These are phyloP conservation scores for Strobilomyces dryophilus DNA, from an alignment of 768 basidiomycete genomes.

Conservation along the genomic window DNA sequence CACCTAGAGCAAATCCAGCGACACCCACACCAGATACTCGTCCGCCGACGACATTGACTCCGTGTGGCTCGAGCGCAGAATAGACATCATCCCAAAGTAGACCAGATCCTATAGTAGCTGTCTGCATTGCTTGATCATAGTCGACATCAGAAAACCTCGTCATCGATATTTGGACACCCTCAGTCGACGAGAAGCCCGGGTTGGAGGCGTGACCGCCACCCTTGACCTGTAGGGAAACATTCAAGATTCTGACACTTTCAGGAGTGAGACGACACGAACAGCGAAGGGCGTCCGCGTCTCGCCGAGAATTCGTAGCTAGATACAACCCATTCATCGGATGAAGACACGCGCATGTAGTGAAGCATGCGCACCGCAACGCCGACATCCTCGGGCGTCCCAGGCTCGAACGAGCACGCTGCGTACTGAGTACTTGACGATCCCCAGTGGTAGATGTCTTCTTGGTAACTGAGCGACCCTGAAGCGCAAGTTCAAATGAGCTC, in stretches of 20 bases:
- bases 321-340: not conserved
- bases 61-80: slow-evolving; percentile 39
- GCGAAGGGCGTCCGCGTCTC: slow-evolving; percentile 27
- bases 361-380: too few species aligned
- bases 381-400: too few species aligned
- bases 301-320: slow-evolving; percentile 33
- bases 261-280: slow-evolving; percentile 1
- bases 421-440: slow-evolving; percentile 43
- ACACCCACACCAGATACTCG: slow-evolving; percentile 35
- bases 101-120: slow-evolving; percentile 18
- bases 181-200: slow-evolving; percentile 14
- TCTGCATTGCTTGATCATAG: slow-evolving; percentile 38
- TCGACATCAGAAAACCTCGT: slow-evolving; percentile 38
- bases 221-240: slow-evolving; percentile 41
- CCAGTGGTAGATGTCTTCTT: slow-evolving; percentile 47
- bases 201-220: slow-evolving; percentile 57
- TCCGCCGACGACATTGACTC: slow-evolving; percentile 54
- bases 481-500: not conserved
- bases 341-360: too few species aligned
- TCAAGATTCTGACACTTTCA: not conserved
- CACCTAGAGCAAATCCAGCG: slow-evolving; percentile 46
- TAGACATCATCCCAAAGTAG: slow-evolving; percentile 68
- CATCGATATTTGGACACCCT: slow-evolving; percentile 32
- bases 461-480: slow-evolving; percentile 29
- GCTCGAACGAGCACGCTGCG: slow-evolving; percentile 45